phyloP scores from a whole-genome alignment of 441 rosid genomes.

The Hura crepitans region DNA sequence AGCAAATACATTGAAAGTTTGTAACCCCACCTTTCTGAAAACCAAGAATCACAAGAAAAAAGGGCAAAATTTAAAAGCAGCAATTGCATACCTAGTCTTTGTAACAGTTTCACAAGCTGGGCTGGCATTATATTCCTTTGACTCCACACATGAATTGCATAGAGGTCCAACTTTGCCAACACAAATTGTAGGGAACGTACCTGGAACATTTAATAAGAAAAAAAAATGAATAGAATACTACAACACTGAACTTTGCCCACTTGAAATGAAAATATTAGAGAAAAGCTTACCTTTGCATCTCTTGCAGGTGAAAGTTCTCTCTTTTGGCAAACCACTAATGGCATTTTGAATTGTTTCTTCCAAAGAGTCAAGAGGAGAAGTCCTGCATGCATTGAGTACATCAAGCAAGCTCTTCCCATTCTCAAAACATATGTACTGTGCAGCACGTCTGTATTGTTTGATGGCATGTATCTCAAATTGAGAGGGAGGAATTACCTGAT shows the following conservation, averaged over 20 bases:
- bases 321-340: constrained; percentile 57
- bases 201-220: constrained; percentile 38
- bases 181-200: constrained; percentile 50
- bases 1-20: neutral
- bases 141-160: constrained; percentile 64
- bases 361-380: constrained; percentile 62
- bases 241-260: constrained; percentile 6
- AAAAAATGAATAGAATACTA: constrained; percentile 22
- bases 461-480: constrained; percentile 98
- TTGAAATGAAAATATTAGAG: constrained; percentile 8
- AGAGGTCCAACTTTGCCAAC: constrained; percentile 76
- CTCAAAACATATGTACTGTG: constrained; percentile 92
- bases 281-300: constrained; percentile 71
- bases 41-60: neutral
- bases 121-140: constrained; percentile 42
- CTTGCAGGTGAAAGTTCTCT: constrained; percentile 73
- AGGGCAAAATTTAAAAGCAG: neutral
- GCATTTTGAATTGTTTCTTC: constrained; percentile 67
- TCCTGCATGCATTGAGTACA: constrained; percentile 75
- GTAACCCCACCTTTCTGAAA: neutral
- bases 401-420: constrained; percentile 98
- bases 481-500: constrained; percentile 89
- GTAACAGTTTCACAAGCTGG: constrained; percentile 31
- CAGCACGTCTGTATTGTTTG: constrained; percentile 84
- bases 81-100: constrained; percentile 41